Evolutionary conservation across 129 eudicot species (phyloP), one percentile per base, ranked within the genome.

Genomic region (Solidago caesia): DNA sequence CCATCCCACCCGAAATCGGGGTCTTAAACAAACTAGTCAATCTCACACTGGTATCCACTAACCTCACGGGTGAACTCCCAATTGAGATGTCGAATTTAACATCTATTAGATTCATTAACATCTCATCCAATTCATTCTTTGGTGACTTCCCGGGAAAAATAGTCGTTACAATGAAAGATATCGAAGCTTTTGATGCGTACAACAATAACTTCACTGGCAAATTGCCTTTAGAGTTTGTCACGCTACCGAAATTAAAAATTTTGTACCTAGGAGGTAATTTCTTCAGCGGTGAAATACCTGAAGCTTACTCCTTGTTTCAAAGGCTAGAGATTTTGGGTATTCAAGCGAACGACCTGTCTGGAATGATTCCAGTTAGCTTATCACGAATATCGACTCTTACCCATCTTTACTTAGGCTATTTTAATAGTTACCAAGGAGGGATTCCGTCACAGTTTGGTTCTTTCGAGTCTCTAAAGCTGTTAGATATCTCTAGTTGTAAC

Each of bases 1-100:
- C 80, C 1, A 46, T 95, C 11, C 78, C 97, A 26, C 87, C 96
- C 21, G 93, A 84, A 43, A 87, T 95, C 11, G 96, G 96, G 0
- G 64, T 76, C 0, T 49, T 95, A 46, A 71, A 64, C 66, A 73
- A 67, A 49, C 94, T 95, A 7, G 52, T 84, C 9, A 89, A 73
- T 53, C 94, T 95, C 66, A 79, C 91, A 1, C 89, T 95, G n/a
- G 76, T 78, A 41, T 48, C 67, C 6, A 55, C 52, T 41, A 91
- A 89, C 45, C 94, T 95, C 80, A 85, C 99, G 57, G 99, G 99
- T 1, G 63, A 69, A 5, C 70, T 95, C 3, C 99, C 99, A n/a
- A 2, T 51, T 5, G 91, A 87, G 62, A 63, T 95, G 46, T 64
- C 89, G 0, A 78, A 63, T 6, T 56, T 95, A 13, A 76, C 90